Evolutionary conservation across 352 stramenopile genomes (phyloP), one percentile per base, ranked within the genome.

Genomic region (Globisporangium lucens): DNA sequence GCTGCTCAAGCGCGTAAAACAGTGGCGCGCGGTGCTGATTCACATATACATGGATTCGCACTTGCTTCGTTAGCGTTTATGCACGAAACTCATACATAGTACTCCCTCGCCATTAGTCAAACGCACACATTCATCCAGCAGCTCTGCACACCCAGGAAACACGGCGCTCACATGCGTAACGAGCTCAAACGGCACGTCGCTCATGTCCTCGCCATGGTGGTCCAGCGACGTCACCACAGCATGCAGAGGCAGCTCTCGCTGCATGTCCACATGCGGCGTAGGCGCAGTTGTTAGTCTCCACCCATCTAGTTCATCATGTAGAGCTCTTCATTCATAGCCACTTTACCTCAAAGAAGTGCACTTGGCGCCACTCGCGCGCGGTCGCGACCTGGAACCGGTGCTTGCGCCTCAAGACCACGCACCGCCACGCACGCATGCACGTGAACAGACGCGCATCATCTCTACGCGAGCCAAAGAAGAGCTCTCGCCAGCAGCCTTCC

Each of bases 341-440:
- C 9, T n/a, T 7, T 12, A 88, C 83, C 78, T 91, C 73, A n/a
- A 87, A 79, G 67, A 89, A 89, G 33, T 75, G 67, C 29, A 78
- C 52, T 24, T 76, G 65, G 43, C 79, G 79, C 70, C 65, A 69
- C 49, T 85, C 78, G 30, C 65, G 66, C 12, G 62, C 38, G 0
- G 69, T 69, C 5, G 74, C 61, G 30, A 60, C 27, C 0, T 63
- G 27, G 46, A 77, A 76, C 2, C 83, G 78, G 17, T 81, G 74
- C 55, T 85, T 89, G 51, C 73, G 76, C 24, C 69, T 65, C 51
- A 89, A 71, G 1, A 69, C 61, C 4, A 63, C 74, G n/a, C 30
- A 76, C 53, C 76, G 67, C 83, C 79, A 91, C 0, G 64, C 74
- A 0, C 78, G 70, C 29, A 91, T 20, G 58, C 78, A 89, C 4